Evolutionary conservation across 148 eudicot genomes (phyloP), one percentile per base, ranked within the genome.

Genomic region (Pharnaceum exiguum): DNA sequence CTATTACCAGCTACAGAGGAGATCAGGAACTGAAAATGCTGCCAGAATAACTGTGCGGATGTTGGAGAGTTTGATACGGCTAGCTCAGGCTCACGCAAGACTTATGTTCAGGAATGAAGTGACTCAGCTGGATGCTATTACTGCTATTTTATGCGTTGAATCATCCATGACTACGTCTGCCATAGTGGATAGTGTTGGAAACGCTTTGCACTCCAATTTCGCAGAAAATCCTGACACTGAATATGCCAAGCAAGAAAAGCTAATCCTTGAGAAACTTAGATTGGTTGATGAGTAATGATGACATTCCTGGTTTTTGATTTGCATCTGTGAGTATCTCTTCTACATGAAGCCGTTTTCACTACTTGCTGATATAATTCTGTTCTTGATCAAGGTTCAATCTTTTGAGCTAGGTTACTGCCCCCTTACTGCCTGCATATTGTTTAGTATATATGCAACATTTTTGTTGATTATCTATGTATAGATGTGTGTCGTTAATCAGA

Each of bases 41-140:
- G 95, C 98, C 33, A 85, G 98, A 65, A 93, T 86, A 63, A 93
- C 98, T 7, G 88, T 93, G 9, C 78, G 98, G 19, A 93, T 93
- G 98, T 76, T 93, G 59, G 98, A 93, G 62, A 88, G 96, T 77
- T 62, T 93, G 66, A 93, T 93, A 46, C 75, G 98, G 59, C 77
- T 93, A 48, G 98, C 98, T 66, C 98, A 93, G 76, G 95, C 96
- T 53, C 99, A 93, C 71, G 99, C 99, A 23, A 93, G 96, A 56
- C 72, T 93, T 57, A 89, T 89, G 99, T 89, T 81, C 70, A 83
- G 91, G 63, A 83, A 93, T 54, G 87, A 89, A 77, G 99, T 93
- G 22, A 85, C 83, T 38, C 73, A 62, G 30, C 61, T 85, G 62
- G 96, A 93, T 72, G 99, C 99, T 30, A 59, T 93, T 51, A 77